A percentile compares a stretch with the other conserved stretches of the same genome.
These are phyloP conservation scores for Puccinia coronata DNA, from an alignment of 1,284 basidiomycete species.

Conservation along the genomic window DNA sequence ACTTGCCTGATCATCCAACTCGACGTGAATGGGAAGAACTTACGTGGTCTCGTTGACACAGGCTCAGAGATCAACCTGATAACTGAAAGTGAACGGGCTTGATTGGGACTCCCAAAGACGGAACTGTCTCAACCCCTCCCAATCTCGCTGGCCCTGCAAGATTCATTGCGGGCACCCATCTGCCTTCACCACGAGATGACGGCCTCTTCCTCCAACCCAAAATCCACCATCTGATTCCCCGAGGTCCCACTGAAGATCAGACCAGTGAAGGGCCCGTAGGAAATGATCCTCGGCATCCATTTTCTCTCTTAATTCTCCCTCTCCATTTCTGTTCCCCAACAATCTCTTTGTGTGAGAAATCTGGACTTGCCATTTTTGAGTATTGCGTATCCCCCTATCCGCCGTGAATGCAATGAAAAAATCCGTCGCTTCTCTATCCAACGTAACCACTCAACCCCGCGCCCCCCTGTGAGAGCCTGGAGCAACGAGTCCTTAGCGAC, in stretches of 20 bases:
- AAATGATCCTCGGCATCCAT: conserved; percentile 8
- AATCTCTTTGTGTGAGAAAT: neutral
- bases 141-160: neutral
- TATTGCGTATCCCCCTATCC: neutral
- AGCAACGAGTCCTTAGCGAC: neutral
- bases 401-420: neutral
- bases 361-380: too few species aligned
- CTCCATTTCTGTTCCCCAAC: too few species aligned
- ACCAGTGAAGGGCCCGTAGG: neutral
- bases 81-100: neutral
- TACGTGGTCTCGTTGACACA: too few species aligned
- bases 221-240: neutral
- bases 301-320: conserved; percentile 8
- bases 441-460: neutral
- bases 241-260: neutral
- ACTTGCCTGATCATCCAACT: neutral
- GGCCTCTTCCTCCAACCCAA: neutral
- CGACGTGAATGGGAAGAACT: neutral
- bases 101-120: neutral
- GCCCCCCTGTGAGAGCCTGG: neutral
- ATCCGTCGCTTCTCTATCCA: neutral
- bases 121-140: neutral
- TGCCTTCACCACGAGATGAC: too few species aligned
- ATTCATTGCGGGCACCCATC: neutral
- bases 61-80: neutral